phyloP scores from a whole-genome alignment of 768 basidiomycete species.

The Cystofilobasidium ferigula region DNA sequence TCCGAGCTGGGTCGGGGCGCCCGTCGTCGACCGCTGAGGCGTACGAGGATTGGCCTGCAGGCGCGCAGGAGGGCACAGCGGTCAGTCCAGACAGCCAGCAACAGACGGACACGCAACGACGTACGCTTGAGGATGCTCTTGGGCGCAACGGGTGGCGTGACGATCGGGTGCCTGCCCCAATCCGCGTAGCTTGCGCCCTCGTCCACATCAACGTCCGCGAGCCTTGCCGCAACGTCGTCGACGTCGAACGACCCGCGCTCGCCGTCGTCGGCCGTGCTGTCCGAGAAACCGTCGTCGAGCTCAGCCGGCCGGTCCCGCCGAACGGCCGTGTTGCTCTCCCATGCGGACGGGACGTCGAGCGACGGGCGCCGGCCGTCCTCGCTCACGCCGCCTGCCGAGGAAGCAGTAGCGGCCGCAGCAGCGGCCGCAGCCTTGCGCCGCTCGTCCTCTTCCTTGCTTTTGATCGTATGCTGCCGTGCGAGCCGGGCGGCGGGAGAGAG shows the following conservation, averaged over 20 bases:
- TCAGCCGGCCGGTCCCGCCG: slow-evolving; percentile 15
- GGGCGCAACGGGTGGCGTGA: background rate
- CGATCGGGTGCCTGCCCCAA: background rate
- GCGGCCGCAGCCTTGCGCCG: slow-evolving; percentile 43
- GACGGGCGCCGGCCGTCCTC: slow-evolving; percentile 23
- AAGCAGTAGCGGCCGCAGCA: slow-evolving; percentile 28
- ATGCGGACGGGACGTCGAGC: slow-evolving; percentile 39
- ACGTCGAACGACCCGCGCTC: slow-evolving; percentile 43
- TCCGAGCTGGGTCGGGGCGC: slow-evolving; percentile 41
- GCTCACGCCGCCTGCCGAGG: slow-evolving; percentile 7
- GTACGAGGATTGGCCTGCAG: slow-evolving; percentile 28
- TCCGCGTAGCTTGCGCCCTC: background rate
- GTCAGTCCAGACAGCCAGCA: background rate
- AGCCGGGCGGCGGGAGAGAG: slow-evolving; percentile 81
- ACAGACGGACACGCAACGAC: slow-evolving; percentile 33
- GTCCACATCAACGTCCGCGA: slow-evolving; percentile 2
- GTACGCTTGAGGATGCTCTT: slow-evolving; percentile 78
- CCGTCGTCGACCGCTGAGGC: slow-evolving; percentile 42
- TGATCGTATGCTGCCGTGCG: slow-evolving; percentile 76
- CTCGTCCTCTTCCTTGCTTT: slow-evolving; percentile 64
- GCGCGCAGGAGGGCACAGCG: background rate
- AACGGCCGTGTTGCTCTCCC: slow-evolving; percentile 46
- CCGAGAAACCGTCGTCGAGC: slow-evolving; percentile 34
- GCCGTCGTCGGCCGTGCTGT: slow-evolving; percentile 30
- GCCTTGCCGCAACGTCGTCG: slow-evolving; percentile 42